A percentile compares a stretch with the other conserved stretches of the same genome.
Evolutionary conservation across 768 basidiomycete species (phyloP).

Genomic region (Pholiota molesta): DNA sequence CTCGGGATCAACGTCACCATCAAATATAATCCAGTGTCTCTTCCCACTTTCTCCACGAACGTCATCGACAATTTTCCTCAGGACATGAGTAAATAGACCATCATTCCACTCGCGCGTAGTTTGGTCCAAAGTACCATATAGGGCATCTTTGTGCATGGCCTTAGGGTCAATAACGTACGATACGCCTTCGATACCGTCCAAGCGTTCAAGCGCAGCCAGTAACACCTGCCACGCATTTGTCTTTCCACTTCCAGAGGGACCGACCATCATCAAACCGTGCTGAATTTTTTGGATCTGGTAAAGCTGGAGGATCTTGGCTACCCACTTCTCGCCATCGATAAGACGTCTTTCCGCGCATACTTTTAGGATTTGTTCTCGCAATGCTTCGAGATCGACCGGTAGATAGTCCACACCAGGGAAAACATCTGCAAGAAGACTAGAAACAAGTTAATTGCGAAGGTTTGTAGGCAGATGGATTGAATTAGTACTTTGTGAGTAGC

Average conservation of each 20-base stretch:
- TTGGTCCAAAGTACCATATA: slow-evolving; percentile 95
- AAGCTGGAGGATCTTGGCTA: slow-evolving; percentile 93
- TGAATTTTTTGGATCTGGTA: slow-evolving; percentile 99
- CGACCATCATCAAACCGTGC: slow-evolving; percentile 99
- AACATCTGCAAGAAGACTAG: slow-evolving; percentile 90
- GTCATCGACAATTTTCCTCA: slow-evolving; percentile 98
- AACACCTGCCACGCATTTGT: slow-evolving; percentile 97
- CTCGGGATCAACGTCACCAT: slow-evolving; percentile 99
- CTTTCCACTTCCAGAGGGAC: slow-evolving; percentile 95
- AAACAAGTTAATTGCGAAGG: slow-evolving; percentile 10
- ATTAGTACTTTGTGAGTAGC: slow-evolving; percentile 79
- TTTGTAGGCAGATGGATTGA: not conserved
- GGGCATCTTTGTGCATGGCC: slow-evolving; percentile 97
- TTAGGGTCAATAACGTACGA: slow-evolving; percentile 98
- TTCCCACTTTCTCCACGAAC: slow-evolving; percentile 97
- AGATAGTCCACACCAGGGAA: slow-evolving; percentile 95
- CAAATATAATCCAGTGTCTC: slow-evolving; percentile 99
- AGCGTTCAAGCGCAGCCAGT: slow-evolving; percentile 83
- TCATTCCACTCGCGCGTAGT: slow-evolving; percentile 99
- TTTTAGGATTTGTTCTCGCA: slow-evolving; percentile 83
- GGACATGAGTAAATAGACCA: slow-evolving; percentile 95
- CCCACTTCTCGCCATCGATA: slow-evolving; percentile 87
- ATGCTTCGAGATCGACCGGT: slow-evolving; percentile 84
- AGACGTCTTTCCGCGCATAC: slow-evolving; percentile 88
- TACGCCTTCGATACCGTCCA: slow-evolving; percentile 92